Evolutionary conservation across 805 yeast species (phyloP), one percentile per base, ranked within the genome.

Genomic region (Saccharomycopsis capsularis): DNA sequence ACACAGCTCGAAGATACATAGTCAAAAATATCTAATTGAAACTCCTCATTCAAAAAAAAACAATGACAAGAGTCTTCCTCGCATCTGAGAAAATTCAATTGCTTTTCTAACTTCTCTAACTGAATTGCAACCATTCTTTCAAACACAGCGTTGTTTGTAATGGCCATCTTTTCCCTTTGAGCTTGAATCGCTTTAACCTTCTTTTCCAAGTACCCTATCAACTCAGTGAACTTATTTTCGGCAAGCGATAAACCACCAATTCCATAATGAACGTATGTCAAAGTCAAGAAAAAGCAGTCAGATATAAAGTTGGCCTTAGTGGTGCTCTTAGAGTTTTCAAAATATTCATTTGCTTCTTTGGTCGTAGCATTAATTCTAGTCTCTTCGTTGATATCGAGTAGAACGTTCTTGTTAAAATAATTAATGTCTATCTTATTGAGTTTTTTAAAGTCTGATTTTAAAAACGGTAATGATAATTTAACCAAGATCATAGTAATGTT

Each of bases 211-310:
- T 78, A 78, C 41, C 74, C 72, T 41, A 75, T 65, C 51, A 71
- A 68, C 27, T 70, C 69, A 53, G 70, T 70, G 29, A 81, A 59
- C 51, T 82, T 77, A 40, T 76, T 79, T 52, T 79, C 77, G 41
- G 69, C 71, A 40, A 78, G 72, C 50, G 75, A 65, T 0, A 84
- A 66, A 44, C 97, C 98, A 22, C 95, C 95, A 38, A 87, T 68
- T 39, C 98, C 99, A 66, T 85, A 93, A 56, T 91, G 90, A 43
- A 87, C 65, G 62, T 83, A 89, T 0, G 95, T 80, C 45, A 84
- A 69, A 4, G 90, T 79, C 48, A 93, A 63, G 59, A 74, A 93
- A 64, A 89, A 93, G 59, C 95, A 83, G 56, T 91, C 93, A 6
- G 96, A 81, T n/a, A 93, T 87, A 62, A 93, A 93, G 59, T 93